Base-by-base conservation (phyloP, 2,329 filamentous ascomycete genomes). In the Neonectria sp. region DNA sequence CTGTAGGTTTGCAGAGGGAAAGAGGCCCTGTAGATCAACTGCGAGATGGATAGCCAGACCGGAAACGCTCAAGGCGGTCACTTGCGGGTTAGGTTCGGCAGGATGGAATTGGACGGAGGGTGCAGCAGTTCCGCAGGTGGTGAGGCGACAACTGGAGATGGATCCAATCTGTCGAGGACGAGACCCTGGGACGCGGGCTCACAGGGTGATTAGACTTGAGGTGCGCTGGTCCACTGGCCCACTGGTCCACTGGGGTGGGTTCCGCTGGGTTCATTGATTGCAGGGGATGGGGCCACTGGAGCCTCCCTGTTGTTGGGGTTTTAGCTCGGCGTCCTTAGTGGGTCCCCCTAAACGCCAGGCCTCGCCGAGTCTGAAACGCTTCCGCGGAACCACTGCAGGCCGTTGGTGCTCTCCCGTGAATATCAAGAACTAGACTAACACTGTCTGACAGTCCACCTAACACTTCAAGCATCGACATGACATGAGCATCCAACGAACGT, bases 1-100 rank as follows among this genome's bases (percentile, higher is more conserved):
- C 62, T 67, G 49, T 70, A 73, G 60, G 69, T 74, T 72, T 69
- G 60, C 45, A 69, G 59, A 68, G 40, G 51, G 25, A 59, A 59
- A 25, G 29, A 65, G 57, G 49, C 72, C 67, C 73, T 73, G 71
- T 67, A 69, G 55, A 63, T 71, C 69, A 63, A 67, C 64, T 63
- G 63, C 37, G 48, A 55, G 68, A 69, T 68, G 52, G 64, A 70
- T 52, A 62, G 71, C 72, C 67, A 46, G 58, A 57, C 67, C 25
- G 46, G 66, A 61, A 37, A 66, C 51, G 57, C 52, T 71, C 61
- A 46, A 56, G 49, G 57, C 56, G 56, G 64, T 64, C 52, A 45
- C 63, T 60, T 60, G 59, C 59, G 63, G 63, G 52, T 72, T 60
- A 58, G 53, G 53, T 67, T 67, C 66, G 61, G 68, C 65, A 71